These are phyloP conservation scores for carrot (Daucus carota) DNA, from an alignment of 129 eudicot genomes.

Conservation along the genomic window DH1_v3.0 NC_030382.2:49019001-49019500, in stretches of 20 bases:
- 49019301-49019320: not conserved
- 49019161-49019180: not conserved
- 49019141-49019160: not conserved
- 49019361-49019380: slow-evolving; percentile 67
- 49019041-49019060: slow-evolving; percentile 97
- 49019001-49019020: slow-evolving; percentile 51
- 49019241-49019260: slow-evolving; percentile 70
- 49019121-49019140: slow-evolving; percentile 17
- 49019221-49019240: slow-evolving; percentile 72
- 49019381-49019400: slow-evolving; percentile 71
- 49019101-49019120: slow-evolving; percentile 60
- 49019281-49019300: slow-evolving; percentile 31
- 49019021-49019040: slow-evolving; percentile 81
- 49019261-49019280: slow-evolving; percentile 68
- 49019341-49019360: slow-evolving; percentile 12
- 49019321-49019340: not conserved
- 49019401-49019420: slow-evolving; percentile 92
- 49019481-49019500: not conserved
- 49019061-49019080: slow-evolving; percentile 65
- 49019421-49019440: slow-evolving; percentile 15
- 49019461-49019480: not conserved
- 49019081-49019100: slow-evolving; percentile 38
- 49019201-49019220: slow-evolving; percentile 90
- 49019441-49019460: not conserved
- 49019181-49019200: slow-evolving; percentile 42